phyloP scores from a whole-genome alignment of 495 filamentous ascomycete species.

The Lepraria neglecta region DNA sequence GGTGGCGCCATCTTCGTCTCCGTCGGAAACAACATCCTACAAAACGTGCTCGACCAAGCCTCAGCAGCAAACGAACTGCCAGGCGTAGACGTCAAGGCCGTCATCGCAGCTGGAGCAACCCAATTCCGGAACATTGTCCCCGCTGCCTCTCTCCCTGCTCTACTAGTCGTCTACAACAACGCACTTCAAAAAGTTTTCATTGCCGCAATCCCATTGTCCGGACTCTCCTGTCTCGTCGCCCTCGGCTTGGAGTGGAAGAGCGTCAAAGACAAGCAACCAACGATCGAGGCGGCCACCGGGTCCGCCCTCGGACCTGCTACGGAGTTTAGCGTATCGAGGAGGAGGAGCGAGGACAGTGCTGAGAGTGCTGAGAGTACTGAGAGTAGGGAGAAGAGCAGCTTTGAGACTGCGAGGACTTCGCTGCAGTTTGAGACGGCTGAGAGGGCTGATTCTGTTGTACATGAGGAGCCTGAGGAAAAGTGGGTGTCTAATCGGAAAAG shows the following conservation, averaged over 20 bases:
- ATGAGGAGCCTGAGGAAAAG: background rate
- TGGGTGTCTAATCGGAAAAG: constrained; percentile 5
- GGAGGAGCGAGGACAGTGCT: constrained; percentile 17
- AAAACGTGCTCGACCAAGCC: constrained; percentile 51
- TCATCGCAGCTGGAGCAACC: constrained; percentile 55
- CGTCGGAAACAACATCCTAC: constrained; percentile 61
- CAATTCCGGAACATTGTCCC: constrained; percentile 42
- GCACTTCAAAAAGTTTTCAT: constrained; percentile 54
- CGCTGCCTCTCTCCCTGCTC: constrained; percentile 38
- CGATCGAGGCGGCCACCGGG: constrained; percentile 18
- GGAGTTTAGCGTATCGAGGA: constrained; percentile 15
- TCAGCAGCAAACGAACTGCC: constrained; percentile 41
- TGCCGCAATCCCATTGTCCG: constrained; percentile 50
- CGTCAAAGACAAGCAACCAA: constrained; percentile 43
- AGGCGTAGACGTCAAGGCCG: constrained; percentile 37
- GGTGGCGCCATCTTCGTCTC: constrained; percentile 59
- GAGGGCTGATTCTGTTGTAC: background rate
- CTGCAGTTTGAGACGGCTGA: background rate
- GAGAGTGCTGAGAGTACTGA: background rate
- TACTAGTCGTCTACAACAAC: constrained; percentile 55
- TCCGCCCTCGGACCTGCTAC: constrained; percentile 18
- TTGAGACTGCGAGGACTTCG: constrained; percentile 22
- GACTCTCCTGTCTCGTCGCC: constrained; percentile 48
- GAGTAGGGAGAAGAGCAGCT: constrained; percentile 16
- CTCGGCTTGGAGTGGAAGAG: constrained; percentile 57